phyloP scores from a whole-genome alignment of 2,329 filamentous ascomycete genomes.

The Boeremia exigua region DNA sequence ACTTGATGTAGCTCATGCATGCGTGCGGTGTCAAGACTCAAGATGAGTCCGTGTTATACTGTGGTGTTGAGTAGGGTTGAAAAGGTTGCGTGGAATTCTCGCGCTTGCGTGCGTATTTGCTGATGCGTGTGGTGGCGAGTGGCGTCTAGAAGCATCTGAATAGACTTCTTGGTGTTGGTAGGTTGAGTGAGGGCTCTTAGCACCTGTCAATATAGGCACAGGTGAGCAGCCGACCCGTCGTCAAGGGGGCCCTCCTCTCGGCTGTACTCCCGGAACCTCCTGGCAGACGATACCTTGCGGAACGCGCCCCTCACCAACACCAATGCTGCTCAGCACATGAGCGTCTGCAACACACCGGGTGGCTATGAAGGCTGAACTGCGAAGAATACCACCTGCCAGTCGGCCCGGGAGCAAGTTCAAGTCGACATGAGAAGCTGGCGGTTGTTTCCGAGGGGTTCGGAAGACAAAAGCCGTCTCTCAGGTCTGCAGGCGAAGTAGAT shows the following conservation, averaged over 20 bases:
- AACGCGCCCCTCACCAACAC: neutral
- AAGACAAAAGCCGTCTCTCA: neutral
- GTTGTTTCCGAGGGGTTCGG: neutral
- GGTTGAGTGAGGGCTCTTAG: slow-evolving; percentile 14
- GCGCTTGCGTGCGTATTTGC: neutral
- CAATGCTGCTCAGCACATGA: neutral
- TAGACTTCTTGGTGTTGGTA: neutral
- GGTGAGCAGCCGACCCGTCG: slow-evolving; percentile 14
- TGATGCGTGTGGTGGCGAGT: too few relatives aligned
- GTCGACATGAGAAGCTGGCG: neutral
- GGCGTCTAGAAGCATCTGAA: neutral
- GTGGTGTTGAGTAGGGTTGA: neutral
- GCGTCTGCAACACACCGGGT: neutral
- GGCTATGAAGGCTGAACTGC: neutral
- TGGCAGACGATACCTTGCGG: neutral
- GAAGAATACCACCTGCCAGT: neutral
- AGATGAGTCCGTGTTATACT: too few relatives aligned
- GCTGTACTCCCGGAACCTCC: slow-evolving; percentile 3
- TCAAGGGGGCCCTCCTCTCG: slow-evolving; percentile 17
- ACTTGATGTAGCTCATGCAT: neutral
- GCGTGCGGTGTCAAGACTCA: neutral
- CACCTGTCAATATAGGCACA: slow-evolving; percentile 1
- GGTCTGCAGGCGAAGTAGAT: neutral
- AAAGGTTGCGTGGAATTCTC: neutral
- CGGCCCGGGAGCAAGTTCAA: neutral